Percentiles rank a stretch among this genome's conserved stretches.
Conservation (phyloP, 164 flowering plant genomes). For the Nymphaea thermarum region DNA sequence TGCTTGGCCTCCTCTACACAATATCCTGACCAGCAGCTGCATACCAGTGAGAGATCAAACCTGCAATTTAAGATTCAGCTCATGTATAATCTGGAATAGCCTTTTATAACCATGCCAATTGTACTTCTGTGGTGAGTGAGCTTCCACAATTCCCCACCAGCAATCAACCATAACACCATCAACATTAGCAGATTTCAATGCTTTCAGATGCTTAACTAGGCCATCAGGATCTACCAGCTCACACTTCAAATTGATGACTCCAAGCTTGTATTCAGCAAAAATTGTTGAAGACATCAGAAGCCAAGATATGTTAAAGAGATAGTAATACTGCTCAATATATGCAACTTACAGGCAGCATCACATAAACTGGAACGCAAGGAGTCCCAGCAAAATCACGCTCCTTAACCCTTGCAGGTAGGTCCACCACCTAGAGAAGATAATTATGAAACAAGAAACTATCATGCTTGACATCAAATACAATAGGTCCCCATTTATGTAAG, state of each 20-base stretch:
- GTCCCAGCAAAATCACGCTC: conserved; percentile 90
- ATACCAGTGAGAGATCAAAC: conserved; percentile 20
- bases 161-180: conserved; percentile 93
- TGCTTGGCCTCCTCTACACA: too few species aligned
- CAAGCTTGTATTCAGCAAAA: conserved; percentile 36
- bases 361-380: conserved; percentile 78
- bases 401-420: conserved; percentile 25
- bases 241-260: conserved; percentile 71
- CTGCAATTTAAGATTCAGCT: conserved; percentile 76
- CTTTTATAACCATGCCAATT: conserved; percentile 75
- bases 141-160: conserved; percentile 98
- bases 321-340: neutral
- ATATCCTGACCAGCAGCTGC: neutral
- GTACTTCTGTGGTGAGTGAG: conserved; percentile 63
- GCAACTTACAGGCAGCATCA: conserved; percentile 84
- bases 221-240: conserved; percentile 85
- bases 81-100: conserved; percentile 71
- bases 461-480: neutral
- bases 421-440: conserved; percentile 25
- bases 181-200: conserved; percentile 60
- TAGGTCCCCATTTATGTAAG: neutral
- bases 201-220: conserved; percentile 59
- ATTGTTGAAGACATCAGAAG: neutral
- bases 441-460: neutral
- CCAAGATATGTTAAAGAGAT: neutral